phyloP scores from a whole-genome alignment of 805 yeast genomes.

The Cyberlindnera euphorbiae region DNA sequence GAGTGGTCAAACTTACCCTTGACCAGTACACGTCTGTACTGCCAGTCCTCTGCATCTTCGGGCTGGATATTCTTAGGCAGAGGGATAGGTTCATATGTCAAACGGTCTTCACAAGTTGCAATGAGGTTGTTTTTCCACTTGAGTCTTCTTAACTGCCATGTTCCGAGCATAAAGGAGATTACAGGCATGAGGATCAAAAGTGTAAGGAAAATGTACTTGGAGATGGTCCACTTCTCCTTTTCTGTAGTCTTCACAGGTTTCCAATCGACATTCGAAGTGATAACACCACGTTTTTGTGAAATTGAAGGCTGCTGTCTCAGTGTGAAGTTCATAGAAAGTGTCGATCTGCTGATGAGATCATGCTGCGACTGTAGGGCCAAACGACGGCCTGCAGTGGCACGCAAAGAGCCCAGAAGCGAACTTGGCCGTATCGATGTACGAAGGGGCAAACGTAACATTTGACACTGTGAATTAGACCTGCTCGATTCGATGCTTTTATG shows the following conservation, averaged over 20 bases:
- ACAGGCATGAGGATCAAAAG: constrained; percentile 72
- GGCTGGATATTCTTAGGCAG: constrained; percentile 66
- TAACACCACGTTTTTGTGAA: constrained; percentile 29
- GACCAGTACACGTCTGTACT: constrained; percentile 72
- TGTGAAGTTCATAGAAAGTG: background rate
- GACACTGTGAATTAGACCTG: background rate
- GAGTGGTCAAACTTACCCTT: constrained; percentile 78
- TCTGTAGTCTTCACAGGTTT: constrained; percentile 57
- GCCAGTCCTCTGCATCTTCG: constrained; percentile 65
- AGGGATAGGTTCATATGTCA: constrained; percentile 67
- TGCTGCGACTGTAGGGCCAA: constrained; percentile 1
- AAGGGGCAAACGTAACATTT: constrained; percentile 1
- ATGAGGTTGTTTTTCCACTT: constrained; percentile 86
- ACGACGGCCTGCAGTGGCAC: too few relatives aligned
- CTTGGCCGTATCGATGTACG: background rate
- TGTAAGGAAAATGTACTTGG: constrained; percentile 31
- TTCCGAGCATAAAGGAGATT: constrained; percentile 77
- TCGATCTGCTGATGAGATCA: background rate
- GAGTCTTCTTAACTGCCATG: constrained; percentile 87
- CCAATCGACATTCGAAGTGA: constrained; percentile 81
- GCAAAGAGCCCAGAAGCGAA: background rate
- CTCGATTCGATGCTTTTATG: too few relatives aligned
- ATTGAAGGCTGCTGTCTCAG: background rate
- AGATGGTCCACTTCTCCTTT: constrained; percentile 27
- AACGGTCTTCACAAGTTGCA: constrained; percentile 74